A percentile compares a stretch with the other conserved stretches of the same genome.
Conservation (phyloP, 345 rosid genomes). For the Toxicodendron radicans region DNA sequence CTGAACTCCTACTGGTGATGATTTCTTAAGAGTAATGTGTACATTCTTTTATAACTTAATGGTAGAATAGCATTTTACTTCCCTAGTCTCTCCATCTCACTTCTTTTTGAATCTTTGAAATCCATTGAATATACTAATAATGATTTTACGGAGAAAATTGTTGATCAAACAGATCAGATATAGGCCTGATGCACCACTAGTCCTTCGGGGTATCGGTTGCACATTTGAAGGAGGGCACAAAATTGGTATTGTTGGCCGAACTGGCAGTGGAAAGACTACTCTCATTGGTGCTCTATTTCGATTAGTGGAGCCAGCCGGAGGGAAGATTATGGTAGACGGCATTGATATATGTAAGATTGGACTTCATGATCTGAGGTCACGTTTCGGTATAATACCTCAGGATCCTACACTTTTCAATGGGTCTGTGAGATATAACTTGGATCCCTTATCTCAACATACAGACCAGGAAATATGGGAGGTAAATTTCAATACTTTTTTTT, state of each 20-base stretch:
- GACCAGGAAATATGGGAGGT: conserved; percentile 98
- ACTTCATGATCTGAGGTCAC: conserved; percentile 80
- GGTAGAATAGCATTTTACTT: too few species aligned
- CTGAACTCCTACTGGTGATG: too few species aligned
- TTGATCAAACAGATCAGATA: conserved; percentile 63
- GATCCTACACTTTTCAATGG: conserved; percentile 94
- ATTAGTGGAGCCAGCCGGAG: conserved; percentile 85
- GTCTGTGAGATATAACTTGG: conserved; percentile 87
- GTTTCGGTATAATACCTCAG: conserved; percentile 92
- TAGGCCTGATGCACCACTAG: conserved; percentile 63
- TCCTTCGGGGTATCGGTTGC: conserved; percentile 82
- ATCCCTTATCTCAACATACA: conserved; percentile 70
- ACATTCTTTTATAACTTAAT: too few species aligned
- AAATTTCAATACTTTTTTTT: conserved; percentile 22
- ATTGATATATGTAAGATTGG: conserved; percentile 76
- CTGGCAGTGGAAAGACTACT: conserved; percentile 96
- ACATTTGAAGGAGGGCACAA: conserved; percentile 80
- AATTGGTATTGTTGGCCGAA: conserved; percentile 92
- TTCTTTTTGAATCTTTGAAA: too few species aligned
- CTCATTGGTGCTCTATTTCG: conserved; percentile 87
- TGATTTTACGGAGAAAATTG: conserved; percentile 18
- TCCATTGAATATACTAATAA: too few species aligned
- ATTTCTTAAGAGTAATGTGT: not conserved
- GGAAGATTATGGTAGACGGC: conserved; percentile 79
- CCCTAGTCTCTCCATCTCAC: too few species aligned